phyloP scores from a whole-genome alignment of 352 stramenopile genomes.

The Thraustochytrium striatum region DNA sequence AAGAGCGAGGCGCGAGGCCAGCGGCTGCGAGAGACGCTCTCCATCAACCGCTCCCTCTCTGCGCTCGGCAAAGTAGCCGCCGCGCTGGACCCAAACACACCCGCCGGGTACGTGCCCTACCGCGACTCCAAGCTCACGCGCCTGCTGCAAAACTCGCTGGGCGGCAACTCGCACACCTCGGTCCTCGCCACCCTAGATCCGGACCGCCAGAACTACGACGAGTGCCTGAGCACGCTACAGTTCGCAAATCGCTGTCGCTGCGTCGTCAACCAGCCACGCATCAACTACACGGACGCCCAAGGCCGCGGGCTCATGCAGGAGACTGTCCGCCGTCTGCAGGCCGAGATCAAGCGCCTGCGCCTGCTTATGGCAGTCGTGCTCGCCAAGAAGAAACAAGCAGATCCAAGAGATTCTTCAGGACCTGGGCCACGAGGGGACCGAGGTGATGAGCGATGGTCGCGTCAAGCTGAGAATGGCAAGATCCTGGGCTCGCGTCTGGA shows the following conservation, averaged over 20 bases:
- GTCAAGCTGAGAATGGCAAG: constrained; percentile 36
- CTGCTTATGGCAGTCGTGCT: constrained; percentile 40
- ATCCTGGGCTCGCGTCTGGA: constrained; percentile 46
- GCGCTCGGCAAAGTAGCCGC: constrained; percentile 56
- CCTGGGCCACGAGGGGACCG: constrained; percentile 30
- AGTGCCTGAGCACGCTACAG: constrained; percentile 51
- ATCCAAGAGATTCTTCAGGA: constrained; percentile 22
- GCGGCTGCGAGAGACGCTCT: constrained; percentile 52
- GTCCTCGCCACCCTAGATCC: constrained; percentile 50
- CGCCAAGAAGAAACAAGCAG: constrained; percentile 52
- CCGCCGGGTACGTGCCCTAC: constrained; percentile 52
- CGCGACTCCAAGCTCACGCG: constrained; percentile 53
- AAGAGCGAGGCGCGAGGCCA: constrained; percentile 55
- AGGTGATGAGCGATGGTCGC: constrained; percentile 46
- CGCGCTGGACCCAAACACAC: constrained; percentile 45
- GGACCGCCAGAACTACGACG: constrained; percentile 45
- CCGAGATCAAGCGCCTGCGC: constrained; percentile 25
- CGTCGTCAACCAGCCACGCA: constrained; percentile 51
- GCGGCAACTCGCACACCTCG: constrained; percentile 50
- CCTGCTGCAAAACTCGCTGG: constrained; percentile 51
- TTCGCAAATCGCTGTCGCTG: constrained; percentile 51
- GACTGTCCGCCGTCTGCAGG: constrained; percentile 34
- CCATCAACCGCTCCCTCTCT: constrained; percentile 54
- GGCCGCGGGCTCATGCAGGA: constrained; percentile 14
- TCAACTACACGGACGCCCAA: constrained; percentile 49